Evolutionary conservation across 306 rosid species (phyloP), one percentile per base, ranked within the genome.

Genomic region (Carpinus viminea): DNA sequence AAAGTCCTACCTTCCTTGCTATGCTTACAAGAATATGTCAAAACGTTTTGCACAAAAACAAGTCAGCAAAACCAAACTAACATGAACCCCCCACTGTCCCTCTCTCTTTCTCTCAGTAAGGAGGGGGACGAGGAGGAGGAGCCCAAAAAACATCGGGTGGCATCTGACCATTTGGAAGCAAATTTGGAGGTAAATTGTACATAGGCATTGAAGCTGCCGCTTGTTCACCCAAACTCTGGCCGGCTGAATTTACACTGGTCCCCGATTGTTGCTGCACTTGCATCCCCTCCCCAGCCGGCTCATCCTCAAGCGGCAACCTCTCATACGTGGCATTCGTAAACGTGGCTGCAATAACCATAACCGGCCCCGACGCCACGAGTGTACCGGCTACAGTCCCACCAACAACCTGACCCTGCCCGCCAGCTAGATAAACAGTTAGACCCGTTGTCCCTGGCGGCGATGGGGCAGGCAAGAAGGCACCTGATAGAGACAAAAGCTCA

Each of bases 401-500:
- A 0, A 95, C 89, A 0, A 95, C 90, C 74, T 90, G 96, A 1
- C 99, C 99, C 47, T 95, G 92, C 1, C 82, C 91, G 0, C 98
- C 98, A 0, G 90, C 85, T 0, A 93, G 66, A 74, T 91, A 95
- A 38, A 91, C 96, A 0, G 96, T 84, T 7, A 95, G 55, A 1
- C 94, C 92, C 0, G 88, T 82, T 0, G 97, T 89, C 21, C 91
- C 93, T 0, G 90, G 93, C 0, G 98, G 99, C 2, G 93, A 89
- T 0, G 99, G 99, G 7, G 93, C 73, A 1, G 99, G 99, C 21
- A 93, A 72, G 51, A 93, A 90, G 0, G 98, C 93, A 0, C 99
- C 99, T 0, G 90, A 87, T 5, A 95, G 81, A 0, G 99, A 91
- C 62, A 91, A 64, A 13, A 95, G 90, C 85, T 93, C 91, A 61